Percentiles rank a stretch among this genome's conserved stretches.
These are phyloP conservation scores for Neurospora pannonica DNA, from an alignment of 495 filamentous ascomycete species.

Conservation along the genomic window DNA sequence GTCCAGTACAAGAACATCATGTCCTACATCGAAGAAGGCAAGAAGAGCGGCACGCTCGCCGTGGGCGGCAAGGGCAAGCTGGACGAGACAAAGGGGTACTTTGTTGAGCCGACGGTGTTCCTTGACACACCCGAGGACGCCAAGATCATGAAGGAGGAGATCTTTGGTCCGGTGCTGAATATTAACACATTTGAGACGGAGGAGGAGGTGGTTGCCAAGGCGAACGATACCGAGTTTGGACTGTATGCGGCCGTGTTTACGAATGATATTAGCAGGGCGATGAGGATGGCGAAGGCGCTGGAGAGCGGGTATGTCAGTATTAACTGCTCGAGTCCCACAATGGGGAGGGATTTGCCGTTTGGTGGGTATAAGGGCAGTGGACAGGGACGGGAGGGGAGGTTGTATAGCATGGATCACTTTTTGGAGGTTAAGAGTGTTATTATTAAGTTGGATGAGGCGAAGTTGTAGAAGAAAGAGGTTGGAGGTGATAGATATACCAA, in stretches of 20 bases:
- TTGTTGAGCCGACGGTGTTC: constrained; percentile 64
- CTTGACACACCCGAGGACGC: constrained; percentile 56
- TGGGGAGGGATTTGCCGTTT: constrained; percentile 31
- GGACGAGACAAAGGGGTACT: constrained; percentile 27
- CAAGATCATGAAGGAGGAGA: constrained; percentile 44
- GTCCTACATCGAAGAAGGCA: constrained; percentile 27
- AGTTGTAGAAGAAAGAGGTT: neutral
- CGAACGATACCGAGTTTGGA: constrained; percentile 66
- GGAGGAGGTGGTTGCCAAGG: constrained; percentile 54
- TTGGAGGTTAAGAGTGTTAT: constrained; percentile 40
- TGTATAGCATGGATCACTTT: constrained; percentile 38
- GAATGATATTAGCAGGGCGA: constrained; percentile 55
- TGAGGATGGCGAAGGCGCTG: constrained; percentile 55
- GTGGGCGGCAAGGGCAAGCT: constrained; percentile 19
- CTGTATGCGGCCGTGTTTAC: constrained; percentile 71
- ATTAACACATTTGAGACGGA: constrained; percentile 59
- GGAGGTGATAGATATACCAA: neutral
- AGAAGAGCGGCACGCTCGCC: constrained; percentile 18
- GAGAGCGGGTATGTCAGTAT: constrained; percentile 50
- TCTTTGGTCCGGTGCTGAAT: constrained; percentile 61
- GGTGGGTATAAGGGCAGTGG: constrained; percentile 36
- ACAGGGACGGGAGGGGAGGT: constrained; percentile 27
- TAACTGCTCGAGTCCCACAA: constrained; percentile 31
- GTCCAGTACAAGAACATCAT: constrained; percentile 27
- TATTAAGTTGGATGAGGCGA: constrained; percentile 21